Evolutionary conservation across 2,329 filamentous ascomycete species (phyloP).

Genomic region (Dryadomyces quercivorus): DNA sequence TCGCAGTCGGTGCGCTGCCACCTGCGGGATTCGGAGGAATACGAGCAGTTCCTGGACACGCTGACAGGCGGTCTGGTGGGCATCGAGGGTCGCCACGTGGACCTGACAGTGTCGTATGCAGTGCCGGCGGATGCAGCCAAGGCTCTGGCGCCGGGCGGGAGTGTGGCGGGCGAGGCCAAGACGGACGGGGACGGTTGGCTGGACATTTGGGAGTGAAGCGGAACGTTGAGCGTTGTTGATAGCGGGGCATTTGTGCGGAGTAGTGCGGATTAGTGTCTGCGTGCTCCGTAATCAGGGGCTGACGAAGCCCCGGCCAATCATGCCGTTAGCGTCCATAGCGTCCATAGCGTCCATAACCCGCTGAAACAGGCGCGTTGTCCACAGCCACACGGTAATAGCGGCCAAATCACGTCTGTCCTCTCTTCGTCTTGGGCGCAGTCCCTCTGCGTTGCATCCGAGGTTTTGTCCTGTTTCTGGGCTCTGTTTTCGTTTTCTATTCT

Average conservation of each 20-base stretch:
- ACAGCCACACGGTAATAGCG: background rate
- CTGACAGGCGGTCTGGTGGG: constrained; percentile 27
- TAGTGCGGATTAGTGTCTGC: no score
- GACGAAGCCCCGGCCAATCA: background rate
- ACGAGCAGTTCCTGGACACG: constrained; percentile 23
- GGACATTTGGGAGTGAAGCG: no score
- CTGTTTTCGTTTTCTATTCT: background rate
- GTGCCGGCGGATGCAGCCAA: constrained; percentile 12
- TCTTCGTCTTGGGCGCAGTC: background rate
- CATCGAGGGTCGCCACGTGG: constrained; percentile 19
- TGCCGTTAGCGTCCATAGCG: background rate
- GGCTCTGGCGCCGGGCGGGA: background rate
- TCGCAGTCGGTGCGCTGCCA: constrained; percentile 27
- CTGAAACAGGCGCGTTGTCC: background rate
- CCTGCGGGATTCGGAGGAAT: constrained; percentile 29
- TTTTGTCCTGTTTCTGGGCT: background rate
- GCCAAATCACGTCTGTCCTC: background rate
- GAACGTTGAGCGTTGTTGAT: no score
- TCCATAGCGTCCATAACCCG: no score
- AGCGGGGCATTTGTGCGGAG: no score
- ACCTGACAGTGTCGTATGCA: constrained; percentile 22
- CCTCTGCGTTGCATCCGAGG: background rate
- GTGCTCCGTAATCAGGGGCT: background rate
- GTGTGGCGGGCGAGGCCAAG: no score
- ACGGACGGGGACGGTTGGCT: no score